Conservation (phyloP, 1,284 basidiomycete species). For the Cryptococcus hybrid region DNA sequence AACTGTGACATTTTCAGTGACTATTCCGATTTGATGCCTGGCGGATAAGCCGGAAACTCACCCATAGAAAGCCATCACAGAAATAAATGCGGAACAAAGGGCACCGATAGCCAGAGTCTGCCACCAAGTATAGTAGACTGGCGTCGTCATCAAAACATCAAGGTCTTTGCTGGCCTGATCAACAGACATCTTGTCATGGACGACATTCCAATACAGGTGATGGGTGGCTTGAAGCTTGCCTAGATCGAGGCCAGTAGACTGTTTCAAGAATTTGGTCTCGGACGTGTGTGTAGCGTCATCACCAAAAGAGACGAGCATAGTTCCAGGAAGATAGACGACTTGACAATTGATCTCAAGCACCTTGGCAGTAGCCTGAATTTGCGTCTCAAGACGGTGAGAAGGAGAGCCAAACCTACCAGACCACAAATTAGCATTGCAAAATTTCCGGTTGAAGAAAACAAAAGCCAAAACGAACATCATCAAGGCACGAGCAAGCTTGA, state of each 20-base stretch:
- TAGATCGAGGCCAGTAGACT: constrained; percentile 69
- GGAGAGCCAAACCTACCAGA: constrained; percentile 69
- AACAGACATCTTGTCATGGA: constrained; percentile 81
- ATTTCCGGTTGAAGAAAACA: no score
- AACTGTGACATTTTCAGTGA: constrained; percentile 12
- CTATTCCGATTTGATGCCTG: background rate
- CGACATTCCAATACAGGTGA: constrained; percentile 79
- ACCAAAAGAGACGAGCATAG: constrained; percentile 78
- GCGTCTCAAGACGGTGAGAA: constrained; percentile 81
- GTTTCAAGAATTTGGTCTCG: constrained; percentile 80
- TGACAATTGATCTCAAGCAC: constrained; percentile 82
- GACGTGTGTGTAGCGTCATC: constrained; percentile 80
- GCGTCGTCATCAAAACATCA: constrained; percentile 68
- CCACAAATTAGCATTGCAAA: background rate
- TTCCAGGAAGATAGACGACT: constrained; percentile 82
- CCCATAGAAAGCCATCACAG: constrained; percentile 49
- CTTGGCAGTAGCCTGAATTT: constrained; percentile 79
- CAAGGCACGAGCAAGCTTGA: constrained; percentile 83
- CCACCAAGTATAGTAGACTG: constrained; percentile 63
- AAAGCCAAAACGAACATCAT: constrained; percentile 64
- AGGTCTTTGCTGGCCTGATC: constrained; percentile 71
- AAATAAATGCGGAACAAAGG: constrained; percentile 77
- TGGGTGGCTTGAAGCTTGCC: constrained; percentile 76
- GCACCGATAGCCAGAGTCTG: constrained; percentile 74
- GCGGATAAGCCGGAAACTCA: constrained; percentile 12